Evolutionary conservation across 2,329 filamentous ascomycete genomes (phyloP).

Genomic region (Sclerotinia nivalis): DNA sequence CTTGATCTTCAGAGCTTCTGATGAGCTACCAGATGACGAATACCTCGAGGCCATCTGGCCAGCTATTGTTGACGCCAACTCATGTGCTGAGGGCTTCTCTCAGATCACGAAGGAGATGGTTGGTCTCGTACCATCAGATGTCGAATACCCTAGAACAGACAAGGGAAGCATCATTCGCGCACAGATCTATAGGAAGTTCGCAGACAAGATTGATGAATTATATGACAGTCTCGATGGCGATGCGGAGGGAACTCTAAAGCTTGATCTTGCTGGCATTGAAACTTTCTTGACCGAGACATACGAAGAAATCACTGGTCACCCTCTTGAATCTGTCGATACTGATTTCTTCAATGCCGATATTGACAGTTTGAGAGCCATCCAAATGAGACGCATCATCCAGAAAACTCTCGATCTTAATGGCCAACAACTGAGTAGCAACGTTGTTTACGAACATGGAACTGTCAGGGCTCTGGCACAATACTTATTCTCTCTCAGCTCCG

Average conservation of each 20-base stretch:
- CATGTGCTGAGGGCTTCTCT: conserved; percentile 52
- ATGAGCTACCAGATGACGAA: conserved; percentile 46
- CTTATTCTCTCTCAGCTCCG: conserved; percentile 44
- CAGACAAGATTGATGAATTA: conserved; percentile 46
- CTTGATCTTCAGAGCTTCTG: conserved; percentile 52
- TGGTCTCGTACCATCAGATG: conserved; percentile 47
- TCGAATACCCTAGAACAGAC: conserved; percentile 51
- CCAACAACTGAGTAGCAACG: conserved; percentile 52
- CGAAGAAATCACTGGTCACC: conserved; percentile 25
- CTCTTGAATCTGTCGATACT: conserved; percentile 42
- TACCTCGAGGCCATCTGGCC: conserved; percentile 53
- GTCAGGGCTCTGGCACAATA: conserved; percentile 49
- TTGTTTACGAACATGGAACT: conserved; percentile 59
- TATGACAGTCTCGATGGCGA: conserved; percentile 42
- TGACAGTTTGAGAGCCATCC: conserved; percentile 60
- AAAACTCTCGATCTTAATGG: conserved; percentile 52
- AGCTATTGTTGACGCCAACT: conserved; percentile 53
- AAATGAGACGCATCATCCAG: conserved; percentile 54
- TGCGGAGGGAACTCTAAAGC: conserved; percentile 28
- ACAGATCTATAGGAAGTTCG: conserved; percentile 50
- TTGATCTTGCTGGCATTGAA: conserved; percentile 40
- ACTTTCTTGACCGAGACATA: conserved; percentile 34
- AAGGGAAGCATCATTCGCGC: conserved; percentile 56
- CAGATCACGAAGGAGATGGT: conserved; percentile 56
- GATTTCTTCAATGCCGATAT: conserved; percentile 62